Evolutionary conservation across 129 eudicot species (phyloP), one percentile per base, ranked within the genome.

Genomic region (Scalesia atractyloides): DNA sequence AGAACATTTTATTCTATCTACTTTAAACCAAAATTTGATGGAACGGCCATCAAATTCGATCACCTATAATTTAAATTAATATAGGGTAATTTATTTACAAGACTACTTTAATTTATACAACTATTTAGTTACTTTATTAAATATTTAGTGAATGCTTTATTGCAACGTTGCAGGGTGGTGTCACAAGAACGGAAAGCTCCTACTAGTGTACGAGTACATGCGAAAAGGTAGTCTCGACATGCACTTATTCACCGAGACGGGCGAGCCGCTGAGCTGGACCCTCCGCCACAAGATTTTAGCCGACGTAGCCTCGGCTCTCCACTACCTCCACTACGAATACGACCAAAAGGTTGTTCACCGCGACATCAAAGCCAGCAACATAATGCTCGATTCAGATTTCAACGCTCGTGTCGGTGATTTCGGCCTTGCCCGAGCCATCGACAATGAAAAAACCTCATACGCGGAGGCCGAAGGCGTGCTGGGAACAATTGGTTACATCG

Each of bases 391-490:
- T 70, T 63, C 81, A 61, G 74, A 82, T 66, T 91, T 88, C 77
- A 91, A 88, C 43, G 86, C 97, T 7, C 97, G 95, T 4, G 82
- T 91, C 0, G 97, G 97, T 15, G 97, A 91, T 64, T 91, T 91
- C 37, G 97, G 97, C 56, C 86, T 91, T 0, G 95, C 97, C 7
- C 86, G 97, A 0, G 95, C 95, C 63, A 54, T 91, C 0, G 97
- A 91, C 62, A 89, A 86, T 8, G 96, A 86, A 43, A 88, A 88
- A 68, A 91, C 97, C 17, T 86, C 92, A 0, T 91, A 91, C 24
- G 90, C 95, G 2, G 97, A 91, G 59, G 91, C 91, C 5, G 95
- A 86, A n/a, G 97, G 97, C 7, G 85, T 91, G 3, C 79, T 79
- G 0, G 97, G 97, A 58, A 91, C 97, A 24, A 36, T 84, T 14